phyloP scores from a whole-genome alignment of 148 eudicot genomes.

The Chenopodium suecicum region DNA sequence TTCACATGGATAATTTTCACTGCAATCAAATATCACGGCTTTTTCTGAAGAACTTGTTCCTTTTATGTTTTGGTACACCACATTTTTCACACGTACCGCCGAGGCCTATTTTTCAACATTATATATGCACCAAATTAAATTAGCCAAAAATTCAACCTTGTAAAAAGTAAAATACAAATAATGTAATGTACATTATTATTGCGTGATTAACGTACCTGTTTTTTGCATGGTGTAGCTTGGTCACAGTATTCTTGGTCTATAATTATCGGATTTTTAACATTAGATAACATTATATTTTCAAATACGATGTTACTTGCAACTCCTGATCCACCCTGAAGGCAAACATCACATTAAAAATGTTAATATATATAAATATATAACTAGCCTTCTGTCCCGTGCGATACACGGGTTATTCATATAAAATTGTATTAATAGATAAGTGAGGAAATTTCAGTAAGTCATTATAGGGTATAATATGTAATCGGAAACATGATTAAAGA shows the following conservation, averaged over 20 bases:
- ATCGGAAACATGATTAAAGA: too few species aligned
- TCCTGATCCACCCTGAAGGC: slow-evolving; percentile 70
- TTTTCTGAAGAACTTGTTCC: slow-evolving; percentile 57
- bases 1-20: slow-evolving; percentile 52
- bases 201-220: slow-evolving; percentile 38
- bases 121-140: neutral
- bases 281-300: slow-evolving; percentile 42
- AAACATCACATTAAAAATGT: too few species aligned
- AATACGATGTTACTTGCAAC: slow-evolving; percentile 65
- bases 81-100: slow-evolving; percentile 59
- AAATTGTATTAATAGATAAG: too few species aligned
- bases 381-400: too few species aligned
- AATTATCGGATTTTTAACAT: slow-evolving; percentile 69
- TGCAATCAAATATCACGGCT: slow-evolving; percentile 56
- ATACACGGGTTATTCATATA: too few species aligned
- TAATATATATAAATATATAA: too few species aligned
- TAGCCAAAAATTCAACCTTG: neutral
- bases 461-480: too few species aligned
- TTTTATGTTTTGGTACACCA: slow-evolving; percentile 55
- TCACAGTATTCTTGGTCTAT: slow-evolving; percentile 81
- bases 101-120: slow-evolving; percentile 33
- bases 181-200: too few species aligned
- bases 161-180: neutral
- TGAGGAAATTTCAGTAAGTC: too few species aligned
- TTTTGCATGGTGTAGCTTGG: slow-evolving; percentile 45